Percentiles rank a stretch among this genome's conserved stretches.
Conservation (phyloP, 257 asterid species). For the Petunia axillaris region DNA sequence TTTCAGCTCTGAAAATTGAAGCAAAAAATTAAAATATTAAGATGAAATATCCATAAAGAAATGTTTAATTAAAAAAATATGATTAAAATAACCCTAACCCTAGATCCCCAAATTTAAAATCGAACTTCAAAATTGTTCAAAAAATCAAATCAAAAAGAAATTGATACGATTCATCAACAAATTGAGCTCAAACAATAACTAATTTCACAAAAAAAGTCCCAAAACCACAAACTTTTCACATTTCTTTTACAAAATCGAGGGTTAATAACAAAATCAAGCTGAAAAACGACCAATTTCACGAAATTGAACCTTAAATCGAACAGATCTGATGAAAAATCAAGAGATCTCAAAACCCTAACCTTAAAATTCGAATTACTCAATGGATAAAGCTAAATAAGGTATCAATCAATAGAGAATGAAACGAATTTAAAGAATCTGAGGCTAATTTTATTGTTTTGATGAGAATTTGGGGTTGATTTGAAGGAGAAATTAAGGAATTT, state of each 20-base stretch:
- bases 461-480: constrained; percentile 28
- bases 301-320: constrained; percentile 1
- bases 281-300: constrained; percentile 1
- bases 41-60: not conserved
- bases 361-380: constrained; percentile 18
- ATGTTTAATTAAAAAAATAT: not conserved
- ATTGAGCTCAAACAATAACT: not conserved
- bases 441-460: constrained; percentile 24
- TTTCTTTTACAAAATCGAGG: not conserved
- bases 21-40: not conserved
- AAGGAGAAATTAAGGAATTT: constrained; percentile 1
- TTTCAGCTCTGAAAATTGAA: not conserved
- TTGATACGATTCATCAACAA: not conserved
- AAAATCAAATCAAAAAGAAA: constrained; percentile 1
- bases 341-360: constrained; percentile 39
- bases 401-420: constrained; percentile 32
- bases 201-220: constrained; percentile 4
- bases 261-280: constrained; percentile 6
- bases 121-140: not conserved
- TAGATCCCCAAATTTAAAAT: constrained; percentile 28
- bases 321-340: constrained; percentile 26
- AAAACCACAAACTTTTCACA: not conserved
- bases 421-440: constrained; percentile 27
- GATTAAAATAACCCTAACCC: constrained; percentile 1
- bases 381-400: constrained; percentile 6